These are phyloP conservation scores for Neurospora sp. DNA, from an alignment of 495 filamentous ascomycete genomes.

Conservation along the genomic window DNA sequence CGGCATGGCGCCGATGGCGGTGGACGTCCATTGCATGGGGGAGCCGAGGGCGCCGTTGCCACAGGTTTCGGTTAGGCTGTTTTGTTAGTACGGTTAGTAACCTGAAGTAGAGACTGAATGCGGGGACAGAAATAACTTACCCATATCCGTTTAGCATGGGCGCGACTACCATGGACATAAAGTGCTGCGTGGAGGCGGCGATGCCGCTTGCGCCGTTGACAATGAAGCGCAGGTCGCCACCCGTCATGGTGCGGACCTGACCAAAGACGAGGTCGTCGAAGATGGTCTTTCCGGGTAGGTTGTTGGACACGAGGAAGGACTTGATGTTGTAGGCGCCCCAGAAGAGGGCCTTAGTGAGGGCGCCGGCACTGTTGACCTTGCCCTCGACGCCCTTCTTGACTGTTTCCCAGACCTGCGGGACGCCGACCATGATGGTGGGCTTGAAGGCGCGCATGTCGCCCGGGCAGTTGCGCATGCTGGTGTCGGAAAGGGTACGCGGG, in stretches of 20 bases:
- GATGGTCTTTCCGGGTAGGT: constrained; percentile 57
- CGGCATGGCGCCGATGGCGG: constrained; percentile 64
- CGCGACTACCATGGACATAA: constrained; percentile 66
- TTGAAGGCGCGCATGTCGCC: constrained; percentile 70
- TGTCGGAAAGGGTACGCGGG: constrained; percentile 69
- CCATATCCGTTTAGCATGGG: constrained; percentile 75
- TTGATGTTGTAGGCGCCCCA: constrained; percentile 36
- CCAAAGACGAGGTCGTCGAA: constrained; percentile 73
- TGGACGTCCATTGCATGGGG: constrained; percentile 54
- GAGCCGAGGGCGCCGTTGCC: constrained; percentile 59
- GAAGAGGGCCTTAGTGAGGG: constrained; percentile 27
- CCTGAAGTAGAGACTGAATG: too few species aligned
- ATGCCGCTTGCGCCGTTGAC: constrained; percentile 82
- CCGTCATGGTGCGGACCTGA: constrained; percentile 63
- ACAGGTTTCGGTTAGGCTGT: constrained; percentile 72
- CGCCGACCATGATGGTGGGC: constrained; percentile 73
- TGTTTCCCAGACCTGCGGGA: constrained; percentile 72
- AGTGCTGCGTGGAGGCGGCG: constrained; percentile 62
- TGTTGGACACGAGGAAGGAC: constrained; percentile 49
- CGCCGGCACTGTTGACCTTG: constrained; percentile 44
- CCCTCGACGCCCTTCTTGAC: constrained; percentile 68
- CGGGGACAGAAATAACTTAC: too few species aligned
- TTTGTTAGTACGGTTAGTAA: too few species aligned
- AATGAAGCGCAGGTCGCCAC: constrained; percentile 60
- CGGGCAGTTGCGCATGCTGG: constrained; percentile 34